phyloP scores from a whole-genome alignment of 2,329 filamentous ascomycete species.

The Penicillium sp. region DNA sequence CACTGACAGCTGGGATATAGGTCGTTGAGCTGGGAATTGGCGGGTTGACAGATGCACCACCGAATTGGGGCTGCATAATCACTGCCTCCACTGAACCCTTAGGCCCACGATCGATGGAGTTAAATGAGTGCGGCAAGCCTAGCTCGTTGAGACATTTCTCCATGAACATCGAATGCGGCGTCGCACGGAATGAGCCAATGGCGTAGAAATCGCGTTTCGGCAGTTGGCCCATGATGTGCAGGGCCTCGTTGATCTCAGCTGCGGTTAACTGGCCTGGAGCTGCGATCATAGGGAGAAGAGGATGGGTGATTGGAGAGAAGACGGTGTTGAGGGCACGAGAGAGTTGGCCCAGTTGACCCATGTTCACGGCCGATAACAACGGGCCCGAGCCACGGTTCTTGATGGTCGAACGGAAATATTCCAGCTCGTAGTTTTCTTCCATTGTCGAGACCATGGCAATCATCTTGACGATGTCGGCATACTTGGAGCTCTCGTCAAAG shows the following conservation, averaged over 20 bases:
- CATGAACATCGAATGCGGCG: constrained; percentile 79
- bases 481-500: constrained; percentile 70
- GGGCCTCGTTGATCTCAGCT: constrained; percentile 77
- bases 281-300: constrained; percentile 77
- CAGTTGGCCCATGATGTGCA: constrained; percentile 77
- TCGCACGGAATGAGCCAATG: constrained; percentile 71
- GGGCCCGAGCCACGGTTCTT: constrained; percentile 67
- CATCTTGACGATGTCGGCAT: constrained; percentile 89
- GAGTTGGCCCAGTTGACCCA: constrained; percentile 82
- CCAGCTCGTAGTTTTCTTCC: constrained; percentile 86
- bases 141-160: constrained; percentile 81
- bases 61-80: constrained; percentile 73
- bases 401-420: constrained; percentile 81
- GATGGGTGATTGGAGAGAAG: constrained; percentile 86
- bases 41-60: constrained; percentile 78
- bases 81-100: constrained; percentile 70
- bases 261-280: constrained; percentile 84
- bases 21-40: constrained; percentile 61
- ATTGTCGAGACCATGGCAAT: constrained; percentile 79
- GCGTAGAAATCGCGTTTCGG: constrained; percentile 79
- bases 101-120: constrained; percentile 69
- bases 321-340: constrained; percentile 82
- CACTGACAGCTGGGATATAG: constrained; percentile 67
- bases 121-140: constrained; percentile 80
- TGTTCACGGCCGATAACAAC: constrained; percentile 80